Base-by-base conservation (phyloP, 345 rosid species). In the Eucalyptus pauciflora region DNA sequence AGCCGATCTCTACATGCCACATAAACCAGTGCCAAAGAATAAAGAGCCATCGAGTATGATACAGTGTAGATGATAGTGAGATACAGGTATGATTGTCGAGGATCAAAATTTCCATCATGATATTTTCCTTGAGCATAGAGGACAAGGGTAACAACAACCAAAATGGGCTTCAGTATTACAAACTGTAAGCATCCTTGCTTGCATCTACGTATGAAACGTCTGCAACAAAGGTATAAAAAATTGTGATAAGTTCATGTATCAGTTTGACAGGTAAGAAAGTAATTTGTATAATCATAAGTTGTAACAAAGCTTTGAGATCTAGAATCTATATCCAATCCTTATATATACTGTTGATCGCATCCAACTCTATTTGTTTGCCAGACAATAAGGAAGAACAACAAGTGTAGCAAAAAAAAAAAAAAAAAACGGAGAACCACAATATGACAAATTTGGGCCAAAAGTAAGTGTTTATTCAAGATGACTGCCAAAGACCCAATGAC, bases 161-260 rank as follows among this genome's bases (percentile, higher is more conserved):
- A 93, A 91, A 97, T 91, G 62, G 99, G 99, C 95, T 98, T 98
- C 89, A 97, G 92, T 90, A 98, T 96, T 89, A 98, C 99, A 96
- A 98, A 98, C 87, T 98, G 99, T 91, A 98, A 89, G 91, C 99
- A 97, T 52, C 99, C 99, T 92, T 98, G 99, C 94, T 98, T 98
- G 93, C 99, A 97, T 88, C 97, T 96, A 88, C 99, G 95, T 85
- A 97, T 98, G 91, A 98, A 98, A 83, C 99, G 97, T 94, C 99
- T 98, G 91, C 87, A 90, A 79, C 31, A 88, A 76, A 90, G 52
- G 87, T 87, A 25, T 54, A 2, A 71, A 71, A 88, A 69, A 37
- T n/a, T 29, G 10, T 27, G 41, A 60, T 24, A 87, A 56, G 49
- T 37, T 29, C 20, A 18, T 33, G 87, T 29, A 41, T 76, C 48